A percentile compares a stretch with the other conserved stretches of the same genome.
Evolutionary conservation across 1,284 basidiomycete genomes (phyloP).

Genomic region (Cryptococcus sp.): DNA sequence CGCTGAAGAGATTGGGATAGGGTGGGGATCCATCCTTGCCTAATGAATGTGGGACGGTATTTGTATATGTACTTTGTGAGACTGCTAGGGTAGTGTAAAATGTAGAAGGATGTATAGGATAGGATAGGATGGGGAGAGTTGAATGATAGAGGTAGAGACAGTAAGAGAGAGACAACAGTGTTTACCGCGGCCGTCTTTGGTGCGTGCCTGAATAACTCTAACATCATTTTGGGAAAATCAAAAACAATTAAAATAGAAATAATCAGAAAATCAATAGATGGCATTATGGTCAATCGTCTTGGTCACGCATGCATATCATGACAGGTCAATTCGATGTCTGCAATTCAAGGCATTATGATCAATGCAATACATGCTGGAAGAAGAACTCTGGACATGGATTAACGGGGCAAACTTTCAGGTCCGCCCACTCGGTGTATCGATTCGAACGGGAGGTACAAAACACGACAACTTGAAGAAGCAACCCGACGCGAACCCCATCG

Average conservation of each 20-base stretch:
- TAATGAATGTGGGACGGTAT: neutral
- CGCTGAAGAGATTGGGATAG: slow-evolving; percentile 14
- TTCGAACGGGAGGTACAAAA: too few relatives aligned
- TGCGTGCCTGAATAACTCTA: neutral
- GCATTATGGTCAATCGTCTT: too few relatives aligned
- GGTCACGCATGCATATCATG: too few relatives aligned
- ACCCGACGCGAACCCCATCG: too few relatives aligned
- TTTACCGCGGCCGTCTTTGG: neutral
- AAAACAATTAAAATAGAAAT: neutral
- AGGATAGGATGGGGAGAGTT: slow-evolving; percentile 7
- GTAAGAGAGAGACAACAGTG: neutral
- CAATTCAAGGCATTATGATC: too few relatives aligned
- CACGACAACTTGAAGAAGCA: too few relatives aligned
- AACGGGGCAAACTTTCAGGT: too few relatives aligned
- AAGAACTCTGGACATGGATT: too few relatives aligned
- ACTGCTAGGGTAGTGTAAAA: neutral
- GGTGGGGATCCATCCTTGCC: neutral
- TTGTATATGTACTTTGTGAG: slow-evolving; percentile 2
- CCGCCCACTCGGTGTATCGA: too few relatives aligned
- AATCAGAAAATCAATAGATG: too few relatives aligned
- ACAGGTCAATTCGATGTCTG: too few relatives aligned
- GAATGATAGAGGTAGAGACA: slow-evolving; percentile 7
- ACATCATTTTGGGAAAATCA: neutral
- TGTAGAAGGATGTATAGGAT: slow-evolving; percentile 2
- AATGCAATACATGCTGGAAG: too few relatives aligned